These are phyloP conservation scores for Nannochloropsis gaditana DNA, from an alignment of 108 stramenopile genomes.

Conservation along the genomic window DNA sequence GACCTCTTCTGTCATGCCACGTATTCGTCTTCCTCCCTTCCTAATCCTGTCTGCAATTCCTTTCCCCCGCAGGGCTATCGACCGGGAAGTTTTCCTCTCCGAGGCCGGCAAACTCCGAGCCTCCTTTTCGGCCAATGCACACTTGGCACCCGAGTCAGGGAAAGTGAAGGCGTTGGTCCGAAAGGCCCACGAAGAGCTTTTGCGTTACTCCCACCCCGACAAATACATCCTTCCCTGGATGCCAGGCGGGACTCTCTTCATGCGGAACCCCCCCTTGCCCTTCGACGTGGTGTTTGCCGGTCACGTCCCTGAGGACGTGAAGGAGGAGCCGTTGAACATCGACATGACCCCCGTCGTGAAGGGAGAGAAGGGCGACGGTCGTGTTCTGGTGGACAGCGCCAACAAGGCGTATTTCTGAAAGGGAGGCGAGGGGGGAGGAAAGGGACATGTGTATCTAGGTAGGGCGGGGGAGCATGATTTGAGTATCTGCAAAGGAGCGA, in stretches of 20 bases:
- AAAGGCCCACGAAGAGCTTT: constrained; percentile 15
- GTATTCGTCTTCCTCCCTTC: background rate
- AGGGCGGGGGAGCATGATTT: background rate
- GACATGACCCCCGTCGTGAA: constrained; percentile 25
- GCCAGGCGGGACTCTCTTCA: constrained; percentile 94
- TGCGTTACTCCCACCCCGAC: constrained; percentile 74
- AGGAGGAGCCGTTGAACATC: constrained; percentile 23
- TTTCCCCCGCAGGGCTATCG: background rate
- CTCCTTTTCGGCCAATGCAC: constrained; percentile 48
- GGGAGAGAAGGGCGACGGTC: constrained; percentile 21
- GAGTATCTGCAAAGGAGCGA: background rate
- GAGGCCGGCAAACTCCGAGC: constrained; percentile 53
- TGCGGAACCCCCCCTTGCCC: constrained; percentile 91
- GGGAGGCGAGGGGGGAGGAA: background rate
- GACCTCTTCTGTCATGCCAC: background rate
- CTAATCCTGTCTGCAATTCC: background rate
- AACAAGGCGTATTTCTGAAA: background rate
- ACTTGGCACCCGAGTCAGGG: background rate
- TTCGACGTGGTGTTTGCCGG: constrained; percentile 65
- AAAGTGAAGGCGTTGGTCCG: background rate
- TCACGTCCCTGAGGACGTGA: constrained; percentile 43
- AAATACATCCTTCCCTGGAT: constrained; percentile 81
- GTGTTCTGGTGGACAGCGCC: constrained; percentile 22
- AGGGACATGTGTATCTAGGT: background rate
- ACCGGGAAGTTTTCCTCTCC: background rate